Base-by-base conservation (phyloP, 352 stramenopile species). In the Globisporangium viniferum region DNA sequence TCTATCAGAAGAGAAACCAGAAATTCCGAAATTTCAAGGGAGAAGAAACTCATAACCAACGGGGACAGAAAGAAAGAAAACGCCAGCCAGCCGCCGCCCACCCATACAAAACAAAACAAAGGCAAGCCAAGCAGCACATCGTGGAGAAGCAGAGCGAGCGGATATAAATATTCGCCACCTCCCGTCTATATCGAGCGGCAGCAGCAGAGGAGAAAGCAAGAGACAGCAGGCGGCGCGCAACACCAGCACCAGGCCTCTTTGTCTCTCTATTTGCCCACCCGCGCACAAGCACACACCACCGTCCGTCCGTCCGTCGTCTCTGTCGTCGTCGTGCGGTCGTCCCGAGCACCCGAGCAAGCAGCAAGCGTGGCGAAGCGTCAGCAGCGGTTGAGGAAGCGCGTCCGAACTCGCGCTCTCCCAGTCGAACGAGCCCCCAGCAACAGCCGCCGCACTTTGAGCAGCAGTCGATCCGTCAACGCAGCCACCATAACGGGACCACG, bases 401-500 rank as follows among this genome's bases (percentile, higher is more conserved):
- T 39, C 4, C 24, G 33, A 49, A 62, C 20, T 27, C 31, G 56
- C 63, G 55, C 39, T 20, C 31, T 22, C 51, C 51, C 22, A 29
- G 15, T 58, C 33, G 53, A 46, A 61, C 55, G 31, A 61, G 31
- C 55, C 20, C 31, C 41, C 31, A 35, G 33, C 44, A 5, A 18
- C 31, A 35, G 33, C 44, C 15, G 44, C 6, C 44, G 18, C 18
- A 51, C 44, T 51, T 9, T 4, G 8, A 35, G 61, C 62, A 27
- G 31, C n/a, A 54, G 33, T 54, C 49, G 62, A 22, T 33, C 20
- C 53, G 24, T 53, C 36, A 27, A 36, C 33, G 59, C 59, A 68
- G 51, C 53, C 66, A 70, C 66, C 66, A 71, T 71, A 71, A 71
- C 66, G 59, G 66, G 66, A 71, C 66, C 53, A 71, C 48, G 66